Conservation (phyloP, 2,329 filamentous ascomycete genomes). For the Monosporascus sp. region DNA sequence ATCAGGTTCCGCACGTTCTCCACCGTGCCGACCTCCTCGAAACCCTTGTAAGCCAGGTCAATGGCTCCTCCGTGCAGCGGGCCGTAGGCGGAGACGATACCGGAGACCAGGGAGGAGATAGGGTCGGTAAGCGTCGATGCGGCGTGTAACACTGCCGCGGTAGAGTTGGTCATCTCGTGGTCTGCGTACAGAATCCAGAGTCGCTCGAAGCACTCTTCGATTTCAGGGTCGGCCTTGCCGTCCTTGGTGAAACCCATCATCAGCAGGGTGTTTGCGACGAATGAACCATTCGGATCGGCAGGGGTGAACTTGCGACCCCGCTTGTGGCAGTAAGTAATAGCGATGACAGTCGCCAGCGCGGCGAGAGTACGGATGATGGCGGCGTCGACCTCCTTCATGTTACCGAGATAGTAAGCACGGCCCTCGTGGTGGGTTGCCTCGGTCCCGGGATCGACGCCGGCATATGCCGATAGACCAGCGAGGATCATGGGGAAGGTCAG, state of each 20-base stretch:
- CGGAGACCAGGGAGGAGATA: slow-evolving; percentile 31
- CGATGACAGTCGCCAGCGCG: slow-evolving; percentile 29
- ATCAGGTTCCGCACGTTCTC: slow-evolving; percentile 34
- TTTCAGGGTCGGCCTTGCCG: slow-evolving; percentile 25
- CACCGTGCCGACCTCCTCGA: slow-evolving; percentile 31
- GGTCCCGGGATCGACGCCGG: slow-evolving; percentile 23
- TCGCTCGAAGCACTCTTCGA: slow-evolving; percentile 25
- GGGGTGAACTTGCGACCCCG: slow-evolving; percentile 29
- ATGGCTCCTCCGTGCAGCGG: slow-evolving; percentile 46
- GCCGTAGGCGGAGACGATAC: slow-evolving; percentile 37
- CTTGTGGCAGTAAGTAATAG: slow-evolving; percentile 34
- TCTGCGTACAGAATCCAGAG: slow-evolving; percentile 41
- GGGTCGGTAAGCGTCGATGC: slow-evolving; percentile 44
- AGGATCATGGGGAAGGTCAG: slow-evolving; percentile 31
- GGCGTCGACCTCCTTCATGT: slow-evolving; percentile 29
- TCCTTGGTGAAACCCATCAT: slow-evolving; percentile 38
- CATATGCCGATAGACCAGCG: slow-evolving; percentile 31
- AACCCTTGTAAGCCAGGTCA: slow-evolving; percentile 39
- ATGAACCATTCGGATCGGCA: slow-evolving; percentile 24
- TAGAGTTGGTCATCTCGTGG: slow-evolving; percentile 47
- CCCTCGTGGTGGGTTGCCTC: slow-evolving; percentile 31
- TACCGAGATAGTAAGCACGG: slow-evolving; percentile 30
- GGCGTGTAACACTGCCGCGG: slow-evolving; percentile 40
- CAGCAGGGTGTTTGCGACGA: slow-evolving; percentile 40
- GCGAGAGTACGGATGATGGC: slow-evolving; percentile 31